Evolutionary conservation across 306 rosid species (phyloP).

Genomic region (cucumber (Cucumis sativus)): Cucumber_9930_V3 NC_026656.2:12528501-12529000

Average conservation of each 20-base stretch:
- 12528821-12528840: slow-evolving; percentile 48
- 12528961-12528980: slow-evolving; percentile 54
- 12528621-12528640: slow-evolving; percentile 70
- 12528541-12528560: slow-evolving; percentile 56
- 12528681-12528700: slow-evolving; percentile 61
- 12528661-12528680: slow-evolving; percentile 55
- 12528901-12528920: slow-evolving; percentile 36
- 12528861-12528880: slow-evolving; percentile 67
- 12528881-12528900: slow-evolving; percentile 80
- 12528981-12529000: not conserved
- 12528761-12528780: slow-evolving; percentile 41
- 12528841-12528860: slow-evolving; percentile 46
- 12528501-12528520: slow-evolving; percentile 45
- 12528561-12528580: slow-evolving; percentile 72
- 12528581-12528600: slow-evolving; percentile 86
- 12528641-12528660: slow-evolving; percentile 76
- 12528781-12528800: slow-evolving; percentile 36
- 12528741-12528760: slow-evolving; percentile 40
- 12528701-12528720: slow-evolving; percentile 62
- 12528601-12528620: slow-evolving; percentile 71
- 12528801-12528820: slow-evolving; percentile 32
- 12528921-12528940: slow-evolving; percentile 41
- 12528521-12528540: slow-evolving; percentile 38
- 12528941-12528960: slow-evolving; percentile 93
- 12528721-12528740: slow-evolving; percentile 47